Conservation (phyloP, 495 filamentous ascomycete species). For the Tricharina praecox region DNA sequence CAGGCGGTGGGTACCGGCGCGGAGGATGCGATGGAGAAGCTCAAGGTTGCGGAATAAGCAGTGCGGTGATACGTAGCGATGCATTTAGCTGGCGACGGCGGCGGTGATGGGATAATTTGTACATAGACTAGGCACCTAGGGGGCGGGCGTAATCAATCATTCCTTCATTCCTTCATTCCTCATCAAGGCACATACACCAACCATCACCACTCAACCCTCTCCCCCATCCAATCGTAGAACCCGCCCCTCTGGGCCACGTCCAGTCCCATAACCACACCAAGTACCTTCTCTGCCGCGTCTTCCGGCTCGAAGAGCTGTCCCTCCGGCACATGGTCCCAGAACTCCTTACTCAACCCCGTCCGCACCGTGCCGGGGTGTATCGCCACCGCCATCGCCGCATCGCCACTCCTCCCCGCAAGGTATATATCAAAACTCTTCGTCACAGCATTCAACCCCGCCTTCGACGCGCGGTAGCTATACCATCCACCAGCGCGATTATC, state of each 20-base stretch:
- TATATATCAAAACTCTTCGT: constrained; percentile 60
- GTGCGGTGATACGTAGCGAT: no score
- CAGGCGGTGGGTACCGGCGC: constrained; percentile 26
- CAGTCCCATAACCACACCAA: constrained; percentile 33
- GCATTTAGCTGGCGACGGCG: no score
- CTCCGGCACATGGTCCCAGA: constrained; percentile 41
- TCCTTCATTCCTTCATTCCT: neutral
- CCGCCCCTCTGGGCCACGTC: constrained; percentile 39
- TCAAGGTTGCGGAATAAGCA: no score
- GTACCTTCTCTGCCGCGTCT: constrained; percentile 26
- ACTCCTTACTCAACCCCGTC: constrained; percentile 55
- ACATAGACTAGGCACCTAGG: neutral
- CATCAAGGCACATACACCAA: no score
- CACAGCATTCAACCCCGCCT: constrained; percentile 53
- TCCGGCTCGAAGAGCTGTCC: constrained; percentile 28
- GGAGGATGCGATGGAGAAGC: constrained; percentile 29
- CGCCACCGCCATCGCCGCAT: constrained; percentile 46
- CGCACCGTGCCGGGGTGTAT: constrained; percentile 73
- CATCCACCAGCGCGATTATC: constrained; percentile 57
- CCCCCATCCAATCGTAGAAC: constrained; percentile 65
- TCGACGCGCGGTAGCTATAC: constrained; percentile 60
- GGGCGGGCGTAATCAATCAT: neutral
- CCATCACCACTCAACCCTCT: constrained; percentile 37
- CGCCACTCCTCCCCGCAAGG: constrained; percentile 36
- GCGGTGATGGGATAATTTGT: no score